phyloP scores from a whole-genome alignment of 2,329 filamentous ascomycete genomes.

The Colletotrichum tropicicola region DNA sequence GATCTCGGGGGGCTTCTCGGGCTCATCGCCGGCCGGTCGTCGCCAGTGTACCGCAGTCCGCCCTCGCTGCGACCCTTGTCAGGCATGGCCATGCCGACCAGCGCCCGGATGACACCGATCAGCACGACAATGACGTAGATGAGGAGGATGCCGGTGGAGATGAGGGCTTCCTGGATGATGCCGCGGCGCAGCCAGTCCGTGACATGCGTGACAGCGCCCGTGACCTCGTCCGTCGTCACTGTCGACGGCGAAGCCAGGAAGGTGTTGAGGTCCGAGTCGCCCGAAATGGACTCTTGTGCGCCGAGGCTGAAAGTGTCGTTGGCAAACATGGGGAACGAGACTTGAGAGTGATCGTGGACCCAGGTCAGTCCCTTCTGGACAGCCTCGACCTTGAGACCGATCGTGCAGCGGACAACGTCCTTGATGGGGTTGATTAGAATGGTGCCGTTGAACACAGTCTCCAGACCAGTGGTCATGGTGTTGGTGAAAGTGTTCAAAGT shows the following conservation, averaged over 20 bases:
- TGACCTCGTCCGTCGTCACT: slow-evolving; percentile 83
- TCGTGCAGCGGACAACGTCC: slow-evolving; percentile 85
- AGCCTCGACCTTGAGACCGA: slow-evolving; percentile 84
- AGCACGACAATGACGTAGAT: slow-evolving; percentile 83
- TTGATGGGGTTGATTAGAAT: slow-evolving; percentile 80
- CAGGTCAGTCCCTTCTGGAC: slow-evolving; percentile 92
- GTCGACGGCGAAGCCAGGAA: slow-evolving; percentile 83
- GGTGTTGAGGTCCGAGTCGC: slow-evolving; percentile 67
- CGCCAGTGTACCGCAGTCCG: slow-evolving; percentile 51
- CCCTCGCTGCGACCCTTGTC: slow-evolving; percentile 71
- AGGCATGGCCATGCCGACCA: slow-evolving; percentile 66
- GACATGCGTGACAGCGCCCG: slow-evolving; percentile 76
- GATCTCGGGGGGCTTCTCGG: slow-evolving; percentile 35
- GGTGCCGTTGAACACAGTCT: slow-evolving; percentile 83
- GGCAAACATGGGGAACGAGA: slow-evolving; percentile 80
- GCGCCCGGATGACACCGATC: slow-evolving; percentile 74
- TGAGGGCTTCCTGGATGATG: slow-evolving; percentile 81
- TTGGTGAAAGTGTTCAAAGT: slow-evolving; percentile 86
- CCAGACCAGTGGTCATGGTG: slow-evolving; percentile 78
- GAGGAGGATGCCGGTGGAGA: slow-evolving; percentile 77
- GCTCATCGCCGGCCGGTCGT: slow-evolving; percentile 38
- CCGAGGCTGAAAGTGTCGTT: slow-evolving; percentile 87
- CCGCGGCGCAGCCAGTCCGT: slow-evolving; percentile 71
- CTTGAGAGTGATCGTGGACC: slow-evolving; percentile 87
- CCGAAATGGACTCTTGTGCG: slow-evolving; percentile 67